A percentile compares a stretch with the other conserved stretches of the same genome.
Evolutionary conservation across 176 grass and related monocot species (phyloP).

Genomic region (Phoenix dactylifera): DNA sequence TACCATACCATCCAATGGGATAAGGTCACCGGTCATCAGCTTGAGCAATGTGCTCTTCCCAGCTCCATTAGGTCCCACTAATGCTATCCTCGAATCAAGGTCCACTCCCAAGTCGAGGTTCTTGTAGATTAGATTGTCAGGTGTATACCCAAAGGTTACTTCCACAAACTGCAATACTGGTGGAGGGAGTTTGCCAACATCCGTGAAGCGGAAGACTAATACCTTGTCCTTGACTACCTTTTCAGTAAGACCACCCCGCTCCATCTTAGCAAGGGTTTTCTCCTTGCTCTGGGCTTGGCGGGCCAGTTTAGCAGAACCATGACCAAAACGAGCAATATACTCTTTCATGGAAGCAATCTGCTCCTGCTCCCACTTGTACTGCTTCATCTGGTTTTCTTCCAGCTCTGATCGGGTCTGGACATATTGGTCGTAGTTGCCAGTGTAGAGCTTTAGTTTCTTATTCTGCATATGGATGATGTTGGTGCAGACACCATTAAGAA

Average conservation of each 20-base stretch:
- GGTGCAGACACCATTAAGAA: constrained; percentile 86
- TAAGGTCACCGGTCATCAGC: constrained; percentile 81
- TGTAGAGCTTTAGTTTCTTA: constrained; percentile 84
- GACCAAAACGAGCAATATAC: constrained; percentile 89
- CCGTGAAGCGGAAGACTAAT: constrained; percentile 56
- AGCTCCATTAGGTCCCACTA: constrained; percentile 82
- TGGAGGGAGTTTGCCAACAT: constrained; percentile 81
- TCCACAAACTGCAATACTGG: constrained; percentile 87
- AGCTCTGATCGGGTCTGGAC: constrained; percentile 64
- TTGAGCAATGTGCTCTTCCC: constrained; percentile 90
- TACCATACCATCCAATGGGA: constrained; percentile 73
- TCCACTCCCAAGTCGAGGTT: constrained; percentile 86
- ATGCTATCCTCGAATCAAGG: constrained; percentile 70
- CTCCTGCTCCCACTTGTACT: constrained; percentile 95
- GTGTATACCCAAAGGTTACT: constrained; percentile 80
- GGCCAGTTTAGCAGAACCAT: constrained; percentile 82
- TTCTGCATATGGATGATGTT: constrained; percentile 97
- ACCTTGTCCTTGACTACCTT: constrained; percentile 61
- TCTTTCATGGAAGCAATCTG: constrained; percentile 89
- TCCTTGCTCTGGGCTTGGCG: constrained; percentile 88
- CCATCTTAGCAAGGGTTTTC: constrained; percentile 98
- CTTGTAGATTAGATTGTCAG: constrained; percentile 75
- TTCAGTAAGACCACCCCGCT: constrained; percentile 85
- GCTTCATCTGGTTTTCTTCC: constrained; percentile 94
- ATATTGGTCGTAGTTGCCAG: constrained; percentile 84